Evolutionary conservation across 768 basidiomycete species (phyloP).

Genomic region (Gymnopilus dilepis): DNA sequence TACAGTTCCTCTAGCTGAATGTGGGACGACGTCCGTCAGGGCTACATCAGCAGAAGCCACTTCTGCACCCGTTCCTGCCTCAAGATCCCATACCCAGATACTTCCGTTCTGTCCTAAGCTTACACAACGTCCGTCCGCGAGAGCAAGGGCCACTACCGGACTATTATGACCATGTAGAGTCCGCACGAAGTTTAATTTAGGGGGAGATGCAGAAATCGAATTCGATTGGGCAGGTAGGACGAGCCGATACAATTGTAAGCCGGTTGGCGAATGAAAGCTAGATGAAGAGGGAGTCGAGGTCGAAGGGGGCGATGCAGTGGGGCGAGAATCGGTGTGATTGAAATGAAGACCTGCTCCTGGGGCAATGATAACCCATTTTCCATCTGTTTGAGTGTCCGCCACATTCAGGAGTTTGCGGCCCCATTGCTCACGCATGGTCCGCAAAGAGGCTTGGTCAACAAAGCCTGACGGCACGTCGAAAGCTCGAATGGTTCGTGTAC

Average conservation of each 20-base stretch:
- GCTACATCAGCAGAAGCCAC: slow-evolving; percentile 37
- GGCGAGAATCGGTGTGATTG: slow-evolving; percentile 13
- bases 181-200: slow-evolving; percentile 75
- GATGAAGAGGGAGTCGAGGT: slow-evolving; percentile 28
- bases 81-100: slow-evolving; percentile 89
- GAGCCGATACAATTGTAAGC: slow-evolving; percentile 78
- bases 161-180: slow-evolving; percentile 73
- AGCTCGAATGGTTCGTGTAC: slow-evolving; percentile 69
- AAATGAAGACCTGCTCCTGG: slow-evolving; percentile 47
- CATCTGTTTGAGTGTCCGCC: slow-evolving; percentile 81
- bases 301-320: slow-evolving; percentile 25
- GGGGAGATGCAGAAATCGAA: slow-evolving; percentile 55
- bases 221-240: slow-evolving; percentile 54
- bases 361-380: slow-evolving; percentile 84
- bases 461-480: slow-evolving; percentile 75
- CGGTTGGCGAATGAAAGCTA: slow-evolving; percentile 45
- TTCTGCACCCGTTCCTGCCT: slow-evolving; percentile 56
- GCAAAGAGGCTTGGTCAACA: slow-evolving; percentile 70
- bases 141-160: slow-evolving; percentile 66
- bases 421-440: slow-evolving; percentile 75
- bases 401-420: slow-evolving; percentile 72
- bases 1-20: slow-evolving; percentile 48
- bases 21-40: slow-evolving; percentile 22
- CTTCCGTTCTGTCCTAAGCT: slow-evolving; percentile 73
- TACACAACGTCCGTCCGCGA: slow-evolving; percentile 85